These are phyloP conservation scores for Diphasiastrum complanatum DNA, from an alignment of 83 land plant species.

Conservation along the genomic window DNA sequence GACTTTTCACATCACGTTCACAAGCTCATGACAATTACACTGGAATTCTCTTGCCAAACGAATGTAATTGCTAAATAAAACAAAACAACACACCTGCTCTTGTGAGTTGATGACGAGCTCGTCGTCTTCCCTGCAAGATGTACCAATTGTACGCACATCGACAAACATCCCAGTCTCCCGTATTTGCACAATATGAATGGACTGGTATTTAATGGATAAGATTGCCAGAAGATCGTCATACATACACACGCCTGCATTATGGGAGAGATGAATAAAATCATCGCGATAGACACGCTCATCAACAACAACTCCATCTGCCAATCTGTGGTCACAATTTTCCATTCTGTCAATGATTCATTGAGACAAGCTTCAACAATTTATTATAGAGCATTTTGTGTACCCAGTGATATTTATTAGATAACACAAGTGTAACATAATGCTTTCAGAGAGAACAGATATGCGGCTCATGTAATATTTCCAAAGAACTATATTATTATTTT, in stretches of 20 bases:
- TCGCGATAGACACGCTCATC: conserved; percentile 68
- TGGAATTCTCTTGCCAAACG: too few relatives aligned
- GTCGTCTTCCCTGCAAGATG: conserved; percentile 87
- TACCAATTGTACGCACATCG: conserved; percentile 75
- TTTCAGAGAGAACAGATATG: too few relatives aligned
- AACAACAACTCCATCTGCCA: conserved; percentile 72
- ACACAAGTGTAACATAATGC: too few relatives aligned
- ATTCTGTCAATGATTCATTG: neutral
- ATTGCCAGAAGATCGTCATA: conserved; percentile 87
- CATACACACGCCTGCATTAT: conserved; percentile 73
- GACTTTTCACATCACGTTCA: too few relatives aligned
- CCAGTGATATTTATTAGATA: too few relatives aligned
- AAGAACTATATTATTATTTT: too few relatives aligned
- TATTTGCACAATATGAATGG: conserved; percentile 75
- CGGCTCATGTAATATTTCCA: too few relatives aligned
- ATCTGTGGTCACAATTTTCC: conserved; percentile 27
- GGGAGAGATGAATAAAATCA: conserved; percentile 72
- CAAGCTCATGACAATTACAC: too few relatives aligned
- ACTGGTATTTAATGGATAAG: conserved; percentile 74
- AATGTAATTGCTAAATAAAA: too few relatives aligned
- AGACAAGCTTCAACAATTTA: too few relatives aligned
- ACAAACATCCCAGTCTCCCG: conserved; percentile 74
- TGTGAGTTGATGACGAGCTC: conserved; percentile 78
- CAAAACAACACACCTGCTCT: too few relatives aligned
- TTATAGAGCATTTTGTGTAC: too few relatives aligned